These are phyloP conservation scores for Solanum tarijense DNA, from an alignment of 257 asterid species.

Conservation along the genomic window DNA sequence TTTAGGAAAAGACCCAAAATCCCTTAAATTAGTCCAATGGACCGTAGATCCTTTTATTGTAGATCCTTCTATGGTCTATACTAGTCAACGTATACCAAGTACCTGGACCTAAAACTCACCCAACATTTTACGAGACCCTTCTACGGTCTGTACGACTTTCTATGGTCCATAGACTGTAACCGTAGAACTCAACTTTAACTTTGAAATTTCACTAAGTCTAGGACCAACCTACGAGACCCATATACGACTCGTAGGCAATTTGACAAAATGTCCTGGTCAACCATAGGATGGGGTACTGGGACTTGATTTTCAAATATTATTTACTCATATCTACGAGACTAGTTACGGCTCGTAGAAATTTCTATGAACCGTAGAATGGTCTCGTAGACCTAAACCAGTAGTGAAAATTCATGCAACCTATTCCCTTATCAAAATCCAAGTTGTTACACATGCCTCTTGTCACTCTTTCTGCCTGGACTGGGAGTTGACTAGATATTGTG, in stretches of 20 bases:
- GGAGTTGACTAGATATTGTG: background rate
- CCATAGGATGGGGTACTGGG: background rate
- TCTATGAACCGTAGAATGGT: background rate
- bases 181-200: too few relatives aligned
- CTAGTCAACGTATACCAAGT: too few relatives aligned
- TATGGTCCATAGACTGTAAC: too few relatives aligned
- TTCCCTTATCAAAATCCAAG: background rate
- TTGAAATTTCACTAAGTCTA: too few relatives aligned
- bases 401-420: background rate
- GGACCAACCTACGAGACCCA: background rate
- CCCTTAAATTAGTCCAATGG: too few relatives aligned
- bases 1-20: background rate
- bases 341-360: background rate
- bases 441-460: background rate
- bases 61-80: background rate
- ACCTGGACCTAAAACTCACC: background rate
- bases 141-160: background rate
- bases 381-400: background rate
- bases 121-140: background rate
- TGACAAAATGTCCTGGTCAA: background rate
- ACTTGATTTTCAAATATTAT: background rate
- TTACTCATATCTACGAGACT: background rate
- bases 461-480: background rate
- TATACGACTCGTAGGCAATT: background rate
- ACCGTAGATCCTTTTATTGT: too few relatives aligned